Evolutionary conservation across 495 filamentous ascomycete genomes (phyloP).

Genomic region (Penicillium robsamsonii): DNA sequence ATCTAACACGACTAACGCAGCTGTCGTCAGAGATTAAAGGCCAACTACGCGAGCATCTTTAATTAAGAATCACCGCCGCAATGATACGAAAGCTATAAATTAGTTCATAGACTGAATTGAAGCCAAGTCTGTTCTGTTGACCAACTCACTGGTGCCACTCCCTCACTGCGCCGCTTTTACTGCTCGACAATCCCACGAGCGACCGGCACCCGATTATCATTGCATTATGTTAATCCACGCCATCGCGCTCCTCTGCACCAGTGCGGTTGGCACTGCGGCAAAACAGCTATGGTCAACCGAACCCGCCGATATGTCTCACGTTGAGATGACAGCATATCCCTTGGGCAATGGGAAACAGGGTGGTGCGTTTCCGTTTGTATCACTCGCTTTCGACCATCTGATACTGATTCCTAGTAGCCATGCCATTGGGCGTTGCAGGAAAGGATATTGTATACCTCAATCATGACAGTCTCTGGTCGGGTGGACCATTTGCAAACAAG

Average conservation of each 20-base stretch:
- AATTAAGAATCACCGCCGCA: too few species aligned
- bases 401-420: background rate
- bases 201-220: background rate
- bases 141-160: background rate
- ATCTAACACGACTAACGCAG: background rate
- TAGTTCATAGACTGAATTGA: too few species aligned
- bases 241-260: background rate
- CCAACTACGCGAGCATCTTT: too few species aligned
- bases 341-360: background rate
- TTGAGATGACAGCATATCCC: background rate
- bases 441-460: background rate
- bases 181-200: background rate
- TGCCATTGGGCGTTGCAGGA: background rate
- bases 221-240: background rate
- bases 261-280: background rate
- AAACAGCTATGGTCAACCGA: conserved; percentile 1
- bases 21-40: too few species aligned
- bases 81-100: too few species aligned
- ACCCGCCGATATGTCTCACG: background rate
- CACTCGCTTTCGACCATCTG: background rate
- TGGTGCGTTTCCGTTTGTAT: background rate
- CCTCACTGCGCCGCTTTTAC: background rate
- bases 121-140: too few species aligned
- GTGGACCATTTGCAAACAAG: background rate
- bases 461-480: background rate